A percentile compares a stretch with the other conserved stretches of the same genome.
These are phyloP conservation scores for Nakaseomyces bracarensis DNA, from an alignment of 1,139 yeast genomes.

Conservation along the genomic window DNA sequence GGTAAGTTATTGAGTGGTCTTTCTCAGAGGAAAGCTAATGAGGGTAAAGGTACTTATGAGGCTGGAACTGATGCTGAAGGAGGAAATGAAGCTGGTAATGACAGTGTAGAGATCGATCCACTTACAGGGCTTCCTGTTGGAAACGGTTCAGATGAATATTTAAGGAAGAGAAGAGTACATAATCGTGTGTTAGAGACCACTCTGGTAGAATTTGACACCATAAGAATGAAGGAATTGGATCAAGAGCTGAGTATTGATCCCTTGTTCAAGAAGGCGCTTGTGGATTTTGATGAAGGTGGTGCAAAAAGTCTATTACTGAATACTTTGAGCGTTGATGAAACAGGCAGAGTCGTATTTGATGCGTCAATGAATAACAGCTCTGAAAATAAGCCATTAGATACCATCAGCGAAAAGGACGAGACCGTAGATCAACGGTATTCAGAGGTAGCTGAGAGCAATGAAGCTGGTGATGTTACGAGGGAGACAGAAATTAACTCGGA, in stretches of 20 bases:
- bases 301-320: constrained; percentile 76
- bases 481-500: constrained; percentile 3
- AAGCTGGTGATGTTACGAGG: neutral
- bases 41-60: constrained; percentile 16
- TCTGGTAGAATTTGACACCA: constrained; percentile 47
- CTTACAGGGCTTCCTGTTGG: constrained; percentile 29
- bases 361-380: constrained; percentile 31
- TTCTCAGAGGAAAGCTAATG: constrained; percentile 26
- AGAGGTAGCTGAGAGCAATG: too few species aligned
- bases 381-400: constrained; percentile 6
- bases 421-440: too few species aligned
- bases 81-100: constrained; percentile 33
- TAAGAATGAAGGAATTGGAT: constrained; percentile 63
- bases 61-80: constrained; percentile 25
- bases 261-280: constrained; percentile 74
- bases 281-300: constrained; percentile 95
- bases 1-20: constrained; percentile 74
- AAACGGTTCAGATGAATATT: constrained; percentile 33
- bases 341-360: constrained; percentile 36
- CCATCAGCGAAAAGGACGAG: neutral
- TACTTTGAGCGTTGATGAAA: constrained; percentile 40
- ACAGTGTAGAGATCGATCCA: constrained; percentile 31
- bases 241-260: constrained; percentile 81
- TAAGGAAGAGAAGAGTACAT: constrained; percentile 23
- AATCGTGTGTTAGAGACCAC: constrained; percentile 44